phyloP scores from a whole-genome alignment of 495 filamentous ascomycete species.

The Aspergillus cavernicola region DNA sequence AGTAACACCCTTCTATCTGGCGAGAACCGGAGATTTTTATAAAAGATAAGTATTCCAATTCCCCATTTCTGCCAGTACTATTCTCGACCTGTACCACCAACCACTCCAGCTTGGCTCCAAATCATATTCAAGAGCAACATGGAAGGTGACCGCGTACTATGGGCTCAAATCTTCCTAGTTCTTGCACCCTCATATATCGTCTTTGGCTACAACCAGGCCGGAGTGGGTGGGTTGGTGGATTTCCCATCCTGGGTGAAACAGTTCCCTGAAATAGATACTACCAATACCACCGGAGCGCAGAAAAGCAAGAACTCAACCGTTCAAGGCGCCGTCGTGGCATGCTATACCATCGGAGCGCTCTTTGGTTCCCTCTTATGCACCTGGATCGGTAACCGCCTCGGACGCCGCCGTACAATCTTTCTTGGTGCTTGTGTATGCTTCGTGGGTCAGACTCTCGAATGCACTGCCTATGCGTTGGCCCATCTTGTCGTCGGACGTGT shows the following conservation, averaged over 20 bases:
- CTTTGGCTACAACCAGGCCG: slow-evolving; percentile 48
- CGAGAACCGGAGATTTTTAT: no score
- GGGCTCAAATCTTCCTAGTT: neutral
- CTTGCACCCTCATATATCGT: slow-evolving; percentile 18
- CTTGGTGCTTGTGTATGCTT: slow-evolving; percentile 21
- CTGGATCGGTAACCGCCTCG: slow-evolving; percentile 26
- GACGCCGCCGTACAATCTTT: slow-evolving; percentile 30
- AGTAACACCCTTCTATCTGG: no score
- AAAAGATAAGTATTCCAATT: no score
- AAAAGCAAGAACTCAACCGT: slow-evolving; percentile 32
- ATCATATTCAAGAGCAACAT: neutral
- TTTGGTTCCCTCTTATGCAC: slow-evolving; percentile 30
- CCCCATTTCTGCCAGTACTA: no score
- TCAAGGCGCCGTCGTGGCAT: slow-evolving; percentile 27
- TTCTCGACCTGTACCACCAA: no score
- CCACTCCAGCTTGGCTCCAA: no score
- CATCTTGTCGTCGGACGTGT: slow-evolving; percentile 42
- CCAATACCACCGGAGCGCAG: slow-evolving; percentile 32
- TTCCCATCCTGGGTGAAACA: slow-evolving; percentile 33
- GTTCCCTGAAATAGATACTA: slow-evolving; percentile 50
- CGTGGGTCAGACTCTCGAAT: slow-evolving; percentile 31
- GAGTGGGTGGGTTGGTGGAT: slow-evolving; percentile 31
- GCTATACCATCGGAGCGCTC: slow-evolving; percentile 33
- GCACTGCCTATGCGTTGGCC: slow-evolving; percentile 36
- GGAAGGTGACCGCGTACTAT: neutral